phyloP scores from a whole-genome alignment of 371 early-diverging fungal species.

The Phascolomyces articulosus region DNA sequence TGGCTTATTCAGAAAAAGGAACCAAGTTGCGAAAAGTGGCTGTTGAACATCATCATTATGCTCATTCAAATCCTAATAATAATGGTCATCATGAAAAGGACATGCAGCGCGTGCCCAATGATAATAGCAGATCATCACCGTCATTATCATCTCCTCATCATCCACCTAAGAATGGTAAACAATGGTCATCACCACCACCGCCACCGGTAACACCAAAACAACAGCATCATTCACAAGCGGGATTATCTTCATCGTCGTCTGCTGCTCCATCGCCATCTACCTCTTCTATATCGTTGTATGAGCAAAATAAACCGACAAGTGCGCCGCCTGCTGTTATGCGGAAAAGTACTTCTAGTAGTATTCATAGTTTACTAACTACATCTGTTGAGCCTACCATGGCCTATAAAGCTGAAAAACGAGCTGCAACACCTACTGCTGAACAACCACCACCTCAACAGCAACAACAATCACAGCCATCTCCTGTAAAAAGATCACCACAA shows the following conservation, averaged over 20 bases:
- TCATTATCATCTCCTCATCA: too few relatives aligned
- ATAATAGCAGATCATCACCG: background rate
- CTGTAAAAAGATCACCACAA: background rate
- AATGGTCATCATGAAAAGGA: background rate
- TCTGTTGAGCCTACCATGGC: conserved; percentile 20
- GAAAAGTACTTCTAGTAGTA: conserved; percentile 23
- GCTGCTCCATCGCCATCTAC: background rate
- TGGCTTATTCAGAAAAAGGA: background rate
- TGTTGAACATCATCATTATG: background rate
- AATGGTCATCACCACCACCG: background rate
- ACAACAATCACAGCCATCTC: conserved; percentile 8
- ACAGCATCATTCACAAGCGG: too few relatives aligned
- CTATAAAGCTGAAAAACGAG: background rate
- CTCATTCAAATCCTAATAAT: background rate
- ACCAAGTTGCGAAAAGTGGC: background rate
- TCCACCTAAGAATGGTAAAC: background rate
- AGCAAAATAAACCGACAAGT: conserved; percentile 9
- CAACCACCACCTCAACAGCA: background rate
- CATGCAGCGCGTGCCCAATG: background rate
- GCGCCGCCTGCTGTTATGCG: conserved; percentile 10
- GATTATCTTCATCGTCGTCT: too few relatives aligned
- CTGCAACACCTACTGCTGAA: background rate
- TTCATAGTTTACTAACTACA: conserved; percentile 26
- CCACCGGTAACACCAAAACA: too few relatives aligned
- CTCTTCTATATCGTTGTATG: background rate